Conservation (phyloP, 1,139 yeast species). For the Yamadazyma sp. region DNA sequence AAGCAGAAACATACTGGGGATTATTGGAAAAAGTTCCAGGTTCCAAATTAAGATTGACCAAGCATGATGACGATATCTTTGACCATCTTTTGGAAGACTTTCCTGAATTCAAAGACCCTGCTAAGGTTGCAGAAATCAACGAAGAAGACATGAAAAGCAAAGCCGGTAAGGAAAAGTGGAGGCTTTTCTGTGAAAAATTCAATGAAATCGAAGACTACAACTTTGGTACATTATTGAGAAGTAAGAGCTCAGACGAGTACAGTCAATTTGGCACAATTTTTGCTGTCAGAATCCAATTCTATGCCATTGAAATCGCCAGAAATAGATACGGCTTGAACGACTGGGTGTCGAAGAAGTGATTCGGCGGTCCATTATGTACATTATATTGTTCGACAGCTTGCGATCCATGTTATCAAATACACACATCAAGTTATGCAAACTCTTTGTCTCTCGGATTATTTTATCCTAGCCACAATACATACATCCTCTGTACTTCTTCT, state of each 20-base stretch:
- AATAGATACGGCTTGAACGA: slow-evolving; percentile 89
- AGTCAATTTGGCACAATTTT: slow-evolving; percentile 83
- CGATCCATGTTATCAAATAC: background rate
- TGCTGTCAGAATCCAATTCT: slow-evolving; percentile 89
- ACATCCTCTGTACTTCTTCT: too few relatives aligned
- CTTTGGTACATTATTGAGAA: slow-evolving; percentile 90
- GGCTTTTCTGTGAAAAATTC: slow-evolving; percentile 79
- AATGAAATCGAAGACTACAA: slow-evolving; percentile 87
- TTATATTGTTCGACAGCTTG: background rate
- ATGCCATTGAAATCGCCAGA: slow-evolving; percentile 93
- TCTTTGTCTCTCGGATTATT: too few relatives aligned
- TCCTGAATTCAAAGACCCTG: slow-evolving; percentile 76
- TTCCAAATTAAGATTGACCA: slow-evolving; percentile 72
- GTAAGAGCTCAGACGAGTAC: slow-evolving; percentile 69
- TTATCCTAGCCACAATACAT: too few relatives aligned
- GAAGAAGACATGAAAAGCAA: slow-evolving; percentile 85
- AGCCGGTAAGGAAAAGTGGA: slow-evolving; percentile 86
- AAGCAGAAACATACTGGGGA: slow-evolving; percentile 93
- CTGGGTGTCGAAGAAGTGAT: slow-evolving; percentile 59
- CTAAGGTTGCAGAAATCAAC: slow-evolving; percentile 53
- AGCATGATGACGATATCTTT: slow-evolving; percentile 80
- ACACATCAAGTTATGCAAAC: too few relatives aligned
- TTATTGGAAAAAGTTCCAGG: slow-evolving; percentile 75
- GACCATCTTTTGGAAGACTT: slow-evolving; percentile 66
- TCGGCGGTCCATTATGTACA: background rate